Conservation (phyloP, 768 basidiomycete species). For the Hygrocybe coccinea region DNA sequence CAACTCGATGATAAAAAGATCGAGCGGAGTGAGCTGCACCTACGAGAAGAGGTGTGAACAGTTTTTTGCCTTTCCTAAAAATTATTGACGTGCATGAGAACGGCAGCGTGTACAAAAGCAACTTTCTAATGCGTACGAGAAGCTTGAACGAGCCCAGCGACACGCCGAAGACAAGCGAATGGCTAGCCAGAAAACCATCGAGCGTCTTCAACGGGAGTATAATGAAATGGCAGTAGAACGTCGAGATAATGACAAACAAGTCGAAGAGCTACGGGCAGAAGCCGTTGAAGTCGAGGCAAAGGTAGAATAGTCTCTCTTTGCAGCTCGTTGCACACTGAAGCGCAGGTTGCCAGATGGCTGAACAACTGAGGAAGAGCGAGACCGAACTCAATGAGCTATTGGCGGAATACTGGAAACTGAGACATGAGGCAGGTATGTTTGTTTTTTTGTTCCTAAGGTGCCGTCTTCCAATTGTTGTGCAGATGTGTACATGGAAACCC, state of each 20-base stretch:
- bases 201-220: slow-evolving; percentile 72
- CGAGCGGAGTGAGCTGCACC: slow-evolving; percentile 62
- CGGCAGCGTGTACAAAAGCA: slow-evolving; percentile 76
- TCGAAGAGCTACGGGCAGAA: slow-evolving; percentile 70
- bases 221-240: slow-evolving; percentile 73
- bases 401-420: slow-evolving; percentile 75
- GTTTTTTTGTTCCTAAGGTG: neutral
- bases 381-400: slow-evolving; percentile 76
- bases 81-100: neutral
- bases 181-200: slow-evolving; percentile 69
- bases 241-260: slow-evolving; percentile 70
- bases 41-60: slow-evolving; percentile 58
- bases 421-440: slow-evolving; percentile 64
- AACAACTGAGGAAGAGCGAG: slow-evolving; percentile 71
- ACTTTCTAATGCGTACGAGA: slow-evolving; percentile 74
- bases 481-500: slow-evolving; percentile 86
- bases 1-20: slow-evolving; percentile 68
- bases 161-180: slow-evolving; percentile 76
- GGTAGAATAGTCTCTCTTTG: slow-evolving; percentile 33
- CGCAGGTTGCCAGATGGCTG: slow-evolving; percentile 53
- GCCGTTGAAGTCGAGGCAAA: slow-evolving; percentile 64
- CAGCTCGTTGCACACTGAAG: neutral
- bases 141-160: slow-evolving; percentile 71
- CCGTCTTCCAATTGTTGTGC: slow-evolving; percentile 1
- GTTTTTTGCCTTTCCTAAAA: neutral